Conservation (phyloP, 495 filamentous ascomycete species). For the Penicillium cinerascens region DNA sequence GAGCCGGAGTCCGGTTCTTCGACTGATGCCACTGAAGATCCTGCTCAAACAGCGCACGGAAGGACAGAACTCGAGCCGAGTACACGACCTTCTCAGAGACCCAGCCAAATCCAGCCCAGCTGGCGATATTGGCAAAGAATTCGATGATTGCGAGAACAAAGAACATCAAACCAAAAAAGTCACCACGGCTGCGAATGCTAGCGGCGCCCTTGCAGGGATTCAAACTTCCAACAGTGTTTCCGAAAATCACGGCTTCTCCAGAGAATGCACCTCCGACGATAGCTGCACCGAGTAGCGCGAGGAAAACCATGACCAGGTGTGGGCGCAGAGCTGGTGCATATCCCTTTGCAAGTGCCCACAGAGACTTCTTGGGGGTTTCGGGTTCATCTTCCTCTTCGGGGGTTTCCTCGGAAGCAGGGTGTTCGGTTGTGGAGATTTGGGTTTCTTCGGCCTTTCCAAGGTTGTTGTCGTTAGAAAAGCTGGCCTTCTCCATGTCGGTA, state of each 20-base stretch:
- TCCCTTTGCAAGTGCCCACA: slow-evolving; percentile 32
- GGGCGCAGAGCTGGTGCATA: slow-evolving; percentile 34
- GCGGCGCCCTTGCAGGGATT: slow-evolving; percentile 39
- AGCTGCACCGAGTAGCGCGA: slow-evolving; percentile 37
- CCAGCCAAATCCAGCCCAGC: slow-evolving; percentile 48
- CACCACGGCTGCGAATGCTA: slow-evolving; percentile 35
- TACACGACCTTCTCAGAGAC: slow-evolving; percentile 53
- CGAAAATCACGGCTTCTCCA: slow-evolving; percentile 53
- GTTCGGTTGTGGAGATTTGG: slow-evolving; percentile 13
- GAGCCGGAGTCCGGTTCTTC: slow-evolving; percentile 41
- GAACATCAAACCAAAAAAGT: slow-evolving; percentile 54
- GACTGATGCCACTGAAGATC: slow-evolving; percentile 54
- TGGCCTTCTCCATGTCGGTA: slow-evolving; percentile 20
- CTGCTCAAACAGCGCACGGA: slow-evolving; percentile 50
- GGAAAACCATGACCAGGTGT: slow-evolving; percentile 33
- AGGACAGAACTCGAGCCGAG: slow-evolving; percentile 46
- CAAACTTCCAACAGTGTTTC: slow-evolving; percentile 46
- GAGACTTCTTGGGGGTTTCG: slow-evolving; percentile 27
- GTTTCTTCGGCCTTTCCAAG: slow-evolving; percentile 14
- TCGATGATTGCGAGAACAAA: slow-evolving; percentile 53
- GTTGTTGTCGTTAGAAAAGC: slow-evolving; percentile 11
- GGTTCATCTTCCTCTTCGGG: slow-evolving; percentile 27
- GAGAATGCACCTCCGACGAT: slow-evolving; percentile 48
- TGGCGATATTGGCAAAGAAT: slow-evolving; percentile 50
- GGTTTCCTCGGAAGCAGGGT: slow-evolving; percentile 6